Base-by-base conservation (phyloP, 2,329 filamentous ascomycete genomes). In the Penicillium sp. region DNA sequence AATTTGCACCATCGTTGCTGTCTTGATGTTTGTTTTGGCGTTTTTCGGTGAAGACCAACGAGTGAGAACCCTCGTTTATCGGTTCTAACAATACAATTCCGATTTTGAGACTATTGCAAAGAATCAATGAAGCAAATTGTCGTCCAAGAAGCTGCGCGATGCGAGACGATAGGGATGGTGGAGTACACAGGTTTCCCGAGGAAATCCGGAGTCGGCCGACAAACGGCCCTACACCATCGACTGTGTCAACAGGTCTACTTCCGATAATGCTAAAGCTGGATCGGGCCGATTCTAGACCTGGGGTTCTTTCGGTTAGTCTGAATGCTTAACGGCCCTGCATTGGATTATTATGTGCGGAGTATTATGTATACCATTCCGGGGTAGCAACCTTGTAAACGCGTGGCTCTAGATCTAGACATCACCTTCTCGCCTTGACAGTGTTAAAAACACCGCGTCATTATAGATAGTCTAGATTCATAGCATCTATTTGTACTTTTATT, bases 1-100 rank as follows among this genome's bases (percentile, higher is more conserved):
- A 50, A 73, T 71, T 58, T 69, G 70, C 48, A 61, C 52, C 69
- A 72, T 70, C 14, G 40, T 63, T 55, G 53, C n/a, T 47, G 14
- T 3, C 24, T 5, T 51, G 34, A 36, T 46, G 42, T n/a, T 45
- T 24, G 24, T 45, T 31, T 29, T 34, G 31, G 10, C 31, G 31
- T 13, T 1, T 14, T 14, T 31, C 36, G 24, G 24, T 6, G 24
- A 27, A 27, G 5, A 27, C 24, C 5, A 27, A 27, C 24, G 24
- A 27, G 8, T 8, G 24, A 27, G 5, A 5, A 27, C 24, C 24
- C 8, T 27, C 24, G 24, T 27, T 27, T 27, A 27, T 27, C 24
- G 8, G 8, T 27, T 27, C 24, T 27, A 5, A 18, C 18, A 2
- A 18, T 18, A 18, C 18, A 18, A 8, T 5, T 27, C 24, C 8